These are phyloP conservation scores for Cyclospora cayetanensis DNA, from an alignment of 169 alveolate genomes.

Conservation along the genomic window DNA sequence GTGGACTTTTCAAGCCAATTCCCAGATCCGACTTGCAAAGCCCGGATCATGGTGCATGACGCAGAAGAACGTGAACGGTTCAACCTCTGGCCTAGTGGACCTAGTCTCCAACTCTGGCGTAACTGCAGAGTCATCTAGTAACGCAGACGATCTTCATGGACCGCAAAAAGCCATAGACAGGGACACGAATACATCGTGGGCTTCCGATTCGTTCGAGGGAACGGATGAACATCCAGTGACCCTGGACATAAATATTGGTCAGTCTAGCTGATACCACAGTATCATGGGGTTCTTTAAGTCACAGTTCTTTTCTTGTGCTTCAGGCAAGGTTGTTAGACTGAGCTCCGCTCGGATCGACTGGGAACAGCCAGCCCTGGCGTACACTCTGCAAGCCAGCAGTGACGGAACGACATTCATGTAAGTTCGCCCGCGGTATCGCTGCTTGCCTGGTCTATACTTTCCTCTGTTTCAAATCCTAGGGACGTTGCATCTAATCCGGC, in stretches of 20 bases:
- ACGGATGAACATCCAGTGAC: constrained; percentile 78
- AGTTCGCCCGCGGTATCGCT: not conserved
- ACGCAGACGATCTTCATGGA: constrained; percentile 75
- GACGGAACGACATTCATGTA: constrained; percentile 82
- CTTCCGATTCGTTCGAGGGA: constrained; percentile 85
- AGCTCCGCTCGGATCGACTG: constrained; percentile 85
- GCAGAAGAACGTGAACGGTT: constrained; percentile 82
- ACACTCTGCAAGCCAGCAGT: constrained; percentile 83
- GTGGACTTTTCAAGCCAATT: constrained; percentile 87
- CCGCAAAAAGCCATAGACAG: constrained; percentile 85
- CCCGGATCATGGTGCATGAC: constrained; percentile 85
- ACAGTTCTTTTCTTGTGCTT: not conserved
- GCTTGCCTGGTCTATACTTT: not conserved
- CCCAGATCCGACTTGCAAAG: constrained; percentile 84
- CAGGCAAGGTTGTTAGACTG: constrained; percentile 74
- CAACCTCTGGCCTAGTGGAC: constrained; percentile 86
- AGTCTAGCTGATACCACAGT: not conserved
- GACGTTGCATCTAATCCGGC: constrained; percentile 78
- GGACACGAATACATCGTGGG: constrained; percentile 90
- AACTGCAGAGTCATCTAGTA: constrained; percentile 76
- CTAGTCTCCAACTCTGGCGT: constrained; percentile 75
- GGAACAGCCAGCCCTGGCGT: constrained; percentile 92
- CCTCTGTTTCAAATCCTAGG: constrained; percentile 12
- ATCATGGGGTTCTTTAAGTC: not conserved
- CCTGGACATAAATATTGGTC: constrained; percentile 82